Percentiles rank a stretch among this genome's conserved stretches.
These are phyloP conservation scores for Candida freyschussii DNA, from an alignment of 1,139 yeast species.

Conservation along the genomic window DNA sequence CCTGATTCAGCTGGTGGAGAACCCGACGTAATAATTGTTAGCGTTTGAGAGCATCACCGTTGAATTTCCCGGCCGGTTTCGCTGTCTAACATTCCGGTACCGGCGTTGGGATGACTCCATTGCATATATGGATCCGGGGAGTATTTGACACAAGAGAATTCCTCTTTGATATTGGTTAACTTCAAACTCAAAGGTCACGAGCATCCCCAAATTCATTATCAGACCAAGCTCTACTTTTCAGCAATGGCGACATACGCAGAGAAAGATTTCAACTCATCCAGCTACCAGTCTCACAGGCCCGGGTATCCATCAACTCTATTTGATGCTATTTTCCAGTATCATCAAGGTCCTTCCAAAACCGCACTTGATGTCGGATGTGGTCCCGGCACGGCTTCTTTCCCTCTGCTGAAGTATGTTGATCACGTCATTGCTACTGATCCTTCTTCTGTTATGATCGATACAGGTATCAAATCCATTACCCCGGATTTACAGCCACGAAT, in stretches of 20 bases:
- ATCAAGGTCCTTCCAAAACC: conserved; percentile 28
- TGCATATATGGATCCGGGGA: no score
- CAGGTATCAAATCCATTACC: conserved; percentile 17
- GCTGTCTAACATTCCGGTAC: no score
- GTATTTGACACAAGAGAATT: no score
- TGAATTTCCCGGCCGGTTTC: no score
- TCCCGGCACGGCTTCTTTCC: conserved; percentile 71
- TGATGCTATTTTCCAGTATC: conserved; percentile 38
- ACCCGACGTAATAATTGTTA: no score
- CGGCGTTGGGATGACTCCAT: no score
- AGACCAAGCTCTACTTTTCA: no score
- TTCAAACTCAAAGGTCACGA: no score
- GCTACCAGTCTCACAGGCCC: conserved; percentile 63
- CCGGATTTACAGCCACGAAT: conserved; percentile 11
- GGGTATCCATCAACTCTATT: conserved; percentile 55
- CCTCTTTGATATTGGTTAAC: no score
- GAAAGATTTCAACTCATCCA: conserved; percentile 49
- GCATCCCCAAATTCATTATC: no score
- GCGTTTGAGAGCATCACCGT: no score
- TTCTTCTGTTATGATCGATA: conserved; percentile 63
- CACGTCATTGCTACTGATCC: conserved; percentile 66
- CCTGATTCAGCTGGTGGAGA: no score
- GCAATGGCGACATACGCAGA: conserved; percentile 71
- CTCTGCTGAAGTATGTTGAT: conserved; percentile 40
- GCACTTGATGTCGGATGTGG: conserved; percentile 81